Evolutionary conservation across 1,139 yeast species (phyloP), one percentile per base, ranked within the genome.

Genomic region (Kodamaea derodonti): DNA sequence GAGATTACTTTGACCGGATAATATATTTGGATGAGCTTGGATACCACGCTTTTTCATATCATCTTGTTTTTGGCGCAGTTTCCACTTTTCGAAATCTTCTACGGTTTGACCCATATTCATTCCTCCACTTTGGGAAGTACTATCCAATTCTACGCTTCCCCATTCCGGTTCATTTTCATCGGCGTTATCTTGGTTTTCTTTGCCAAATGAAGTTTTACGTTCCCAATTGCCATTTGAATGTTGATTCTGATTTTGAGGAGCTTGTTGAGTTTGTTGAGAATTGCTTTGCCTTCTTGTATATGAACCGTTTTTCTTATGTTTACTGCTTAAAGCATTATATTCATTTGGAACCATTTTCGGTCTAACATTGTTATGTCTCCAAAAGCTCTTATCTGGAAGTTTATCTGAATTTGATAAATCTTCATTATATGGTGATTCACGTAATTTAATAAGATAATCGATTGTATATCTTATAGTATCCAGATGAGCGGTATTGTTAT

Each of bases 41-140:
- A 31, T 10, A 36, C 80, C 81, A 35, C 70, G 69, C 46, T 69
- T 70, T 40, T 64, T 69, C 31, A 71, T 69, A 34, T 79, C 83
- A 50, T 78, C 75, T 34, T 63, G 63, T 45, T 72, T 73, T 80
- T 78, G 75, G 49, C 69, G 69, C 32, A 72, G 65, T 55, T 79
- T 81, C 86, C 88, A 80, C 44, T 69, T 67, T 52, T 81, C 88
- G 50, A 83, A 83, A 48, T 82, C 92, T 35, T 78, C 79, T 14
- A 78, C 81, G 2, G 84, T 72, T 40, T 73, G 78, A 13, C 80
- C 80, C 63, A 72, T 69, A 36, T 62, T 62, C 30, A 56, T 71
- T 58, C 36, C 65, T n/a, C 30, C 25, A 7, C 37, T 37, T 11
- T 30, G 28, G 27, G 14, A n/a, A n/a, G 27, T 7, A 13, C 26